A percentile compares a stretch with the other conserved stretches of the same genome.
Conservation (phyloP, 305 asterid genomes). For the Nicotiana rustica region DNA sequence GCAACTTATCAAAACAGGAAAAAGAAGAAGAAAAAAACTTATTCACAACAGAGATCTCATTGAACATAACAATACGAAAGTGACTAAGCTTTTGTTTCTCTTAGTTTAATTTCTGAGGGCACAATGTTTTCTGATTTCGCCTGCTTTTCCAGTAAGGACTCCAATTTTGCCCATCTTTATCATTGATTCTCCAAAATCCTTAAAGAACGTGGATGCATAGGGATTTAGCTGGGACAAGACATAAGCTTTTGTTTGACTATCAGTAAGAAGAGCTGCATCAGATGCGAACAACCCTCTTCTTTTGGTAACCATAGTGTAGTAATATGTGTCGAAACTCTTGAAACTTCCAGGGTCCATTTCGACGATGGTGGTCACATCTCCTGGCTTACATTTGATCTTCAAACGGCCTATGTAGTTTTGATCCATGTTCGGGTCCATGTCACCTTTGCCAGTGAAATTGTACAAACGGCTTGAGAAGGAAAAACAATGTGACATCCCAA, state of each 20-base stretch:
- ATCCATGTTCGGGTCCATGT: slow-evolving; percentile 39
- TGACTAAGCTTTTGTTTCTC: not conserved
- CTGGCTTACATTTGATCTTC: slow-evolving; percentile 39
- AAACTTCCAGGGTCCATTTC: slow-evolving; percentile 67
- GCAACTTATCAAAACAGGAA: not conserved
- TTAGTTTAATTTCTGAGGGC: slow-evolving; percentile 44
- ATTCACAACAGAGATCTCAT: not conserved
- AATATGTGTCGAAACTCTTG: slow-evolving; percentile 46
- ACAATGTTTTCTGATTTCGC: slow-evolving; percentile 60
- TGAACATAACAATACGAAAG: not conserved
- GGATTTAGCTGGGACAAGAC: slow-evolving; percentile 41
- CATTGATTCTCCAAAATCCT: slow-evolving; percentile 64
- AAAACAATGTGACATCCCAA: slow-evolving; percentile 57
- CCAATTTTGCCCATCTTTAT: slow-evolving; percentile 63
- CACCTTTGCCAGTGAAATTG: slow-evolving; percentile 57
- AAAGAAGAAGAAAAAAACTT: not conserved
- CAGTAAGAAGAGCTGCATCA: slow-evolving; percentile 55
- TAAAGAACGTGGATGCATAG: slow-evolving; percentile 38
- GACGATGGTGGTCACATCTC: slow-evolving; percentile 45
- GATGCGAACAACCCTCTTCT: slow-evolving; percentile 59
- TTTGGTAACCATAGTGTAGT: slow-evolving; percentile 39
- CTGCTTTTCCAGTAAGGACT: slow-evolving; percentile 56
- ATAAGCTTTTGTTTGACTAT: slow-evolving; percentile 45
- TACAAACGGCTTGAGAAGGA: slow-evolving; percentile 54
- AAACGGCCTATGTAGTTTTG: slow-evolving; percentile 20